Base-by-base conservation (phyloP, 1,139 yeast species). In the Arxiozyma heterogenica region DNA sequence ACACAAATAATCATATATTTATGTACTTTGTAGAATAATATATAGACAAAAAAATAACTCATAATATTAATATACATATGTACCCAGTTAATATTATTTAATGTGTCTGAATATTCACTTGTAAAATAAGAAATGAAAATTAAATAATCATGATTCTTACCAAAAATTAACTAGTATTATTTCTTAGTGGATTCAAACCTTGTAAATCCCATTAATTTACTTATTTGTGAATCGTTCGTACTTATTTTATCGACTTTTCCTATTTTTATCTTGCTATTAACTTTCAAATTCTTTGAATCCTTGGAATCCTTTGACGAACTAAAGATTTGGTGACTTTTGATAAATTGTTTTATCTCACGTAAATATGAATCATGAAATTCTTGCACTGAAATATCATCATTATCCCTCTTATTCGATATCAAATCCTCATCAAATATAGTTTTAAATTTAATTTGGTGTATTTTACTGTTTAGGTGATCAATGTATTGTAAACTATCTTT, bases 391-490 rank as follows among this genome's bases (percentile, higher is more conserved):
- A 75, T 63, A 2, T 65, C 65, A 44, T 63, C 70, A 49, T 67
- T 67, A 53, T 70, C 71, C 22, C 73, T 69, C 18, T 61, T 68
- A 17, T 67, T 65, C 6, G 25, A n/a, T 6, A 67, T 54, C 27
- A 67, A 53, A 0, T 64, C 63, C 47, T 68, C 69, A 39, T 58
- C 60, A 52, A 68, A 67, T 18, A 66, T 62, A 18, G 66, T 72
- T 12, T 75, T 76, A 52, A 72, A 70, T 48, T 66, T 69, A 8
- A 69, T 64, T 39, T 70, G 62, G 69, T 84, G 93, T 51, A 76
- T 80, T 6, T 82, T 83, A 41, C 90, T 82, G 64, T 88, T 89
- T 63, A 89, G 73, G 71, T 91, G 98, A 64, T 90, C 95, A 6
- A 89, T 76, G 65, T 83, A 83, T 56, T 89, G 85, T 62, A 89